Base-by-base conservation (phyloP, 192 early-diverging fungal genomes). In the Podila epicladia region DNA sequence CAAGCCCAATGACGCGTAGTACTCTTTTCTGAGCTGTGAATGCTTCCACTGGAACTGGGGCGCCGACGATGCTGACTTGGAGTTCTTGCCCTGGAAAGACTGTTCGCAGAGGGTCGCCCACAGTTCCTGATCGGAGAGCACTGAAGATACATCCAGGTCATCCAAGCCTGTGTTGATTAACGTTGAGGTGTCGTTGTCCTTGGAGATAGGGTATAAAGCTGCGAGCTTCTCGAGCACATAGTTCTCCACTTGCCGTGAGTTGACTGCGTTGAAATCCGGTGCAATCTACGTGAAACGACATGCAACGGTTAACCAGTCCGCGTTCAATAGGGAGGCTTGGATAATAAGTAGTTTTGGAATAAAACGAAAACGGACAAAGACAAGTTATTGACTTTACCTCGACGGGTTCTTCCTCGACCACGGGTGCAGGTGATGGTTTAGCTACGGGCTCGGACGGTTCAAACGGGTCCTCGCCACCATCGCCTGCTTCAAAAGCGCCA, bases 31-130 rank as follows among this genome's bases (percentile, higher is more conserved):
- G 49, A 85, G 58, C 11, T 62, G 53, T 1, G 84, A 85, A 32
- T 75, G 33, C 62, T 85, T 85, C 84, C 84, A 85, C 49, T 77
- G 79, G 74, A 85, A 85, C 28, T 74, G 84, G 13, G 75, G 71
- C 32, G 74, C 75, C 13, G 71, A 55, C 17, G 69, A 72, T 35
- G 73, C 35, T 20, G 57, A 38, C 2, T 69, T 41, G 12, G 24
- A 51, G 53, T 72, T 57, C 0, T 58, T 57, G 48, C 70, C 71
- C 15, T 73, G 71, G 58, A 80, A 80, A 13, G 77, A 80, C 4
- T 64, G 41, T 37, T 80, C 77, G 50, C 65, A 73, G 4, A 80
- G 69, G 0, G 77, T 64, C 3, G 62, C 67, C 77, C 77, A 80
- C 1, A 80, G 51, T 22, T 62, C 77, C 37, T 80, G 71, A 32